Evolutionary conservation across 2,329 filamentous ascomycete species (phyloP).

Genomic region (Cladosporium sp.): DNA sequence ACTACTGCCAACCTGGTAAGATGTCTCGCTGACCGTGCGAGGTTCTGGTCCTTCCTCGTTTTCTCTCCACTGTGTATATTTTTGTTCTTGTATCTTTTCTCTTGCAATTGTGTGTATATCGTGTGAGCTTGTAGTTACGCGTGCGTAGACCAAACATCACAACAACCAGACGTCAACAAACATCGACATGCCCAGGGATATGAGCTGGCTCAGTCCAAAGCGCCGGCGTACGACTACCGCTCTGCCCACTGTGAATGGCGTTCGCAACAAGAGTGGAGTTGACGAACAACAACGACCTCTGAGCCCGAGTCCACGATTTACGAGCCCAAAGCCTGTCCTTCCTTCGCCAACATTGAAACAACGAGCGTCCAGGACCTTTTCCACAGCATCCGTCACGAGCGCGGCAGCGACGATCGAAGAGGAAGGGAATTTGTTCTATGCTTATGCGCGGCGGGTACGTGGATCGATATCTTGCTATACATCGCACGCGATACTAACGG

Average conservation of each 20-base stretch:
- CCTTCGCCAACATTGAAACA: background rate
- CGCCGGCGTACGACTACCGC: slow-evolving; percentile 32
- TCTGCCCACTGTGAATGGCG: slow-evolving; percentile 26
- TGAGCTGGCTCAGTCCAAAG: slow-evolving; percentile 34
- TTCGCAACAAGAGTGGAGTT: slow-evolving; percentile 17
- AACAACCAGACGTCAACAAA: background rate
- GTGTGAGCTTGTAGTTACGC: slow-evolving; percentile 5
- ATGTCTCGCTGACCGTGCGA: slow-evolving; percentile 8
- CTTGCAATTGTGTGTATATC: background rate
- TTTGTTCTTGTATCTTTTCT: background rate
- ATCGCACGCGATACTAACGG: background rate
- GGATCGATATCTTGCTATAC: background rate
- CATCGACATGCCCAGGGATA: slow-evolving; percentile 21
- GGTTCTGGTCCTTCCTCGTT: background rate
- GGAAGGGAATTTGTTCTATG: slow-evolving; percentile 34
- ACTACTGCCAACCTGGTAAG: background rate
- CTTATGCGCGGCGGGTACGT: slow-evolving; percentile 33
- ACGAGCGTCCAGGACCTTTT: slow-evolving; percentile 14
- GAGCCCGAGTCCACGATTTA: slow-evolving; percentile 13
- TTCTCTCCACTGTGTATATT: background rate
- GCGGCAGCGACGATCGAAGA: background rate
- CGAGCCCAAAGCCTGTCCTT: slow-evolving; percentile 16
- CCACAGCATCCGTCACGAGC: slow-evolving; percentile 11
- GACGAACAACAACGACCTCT: slow-evolving; percentile 14
- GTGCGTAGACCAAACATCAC: background rate